Evolutionary conservation across 2,329 filamentous ascomycete genomes (phyloP), one percentile per base, ranked within the genome.

Genomic region (Calonectria leucothoes): DNA sequence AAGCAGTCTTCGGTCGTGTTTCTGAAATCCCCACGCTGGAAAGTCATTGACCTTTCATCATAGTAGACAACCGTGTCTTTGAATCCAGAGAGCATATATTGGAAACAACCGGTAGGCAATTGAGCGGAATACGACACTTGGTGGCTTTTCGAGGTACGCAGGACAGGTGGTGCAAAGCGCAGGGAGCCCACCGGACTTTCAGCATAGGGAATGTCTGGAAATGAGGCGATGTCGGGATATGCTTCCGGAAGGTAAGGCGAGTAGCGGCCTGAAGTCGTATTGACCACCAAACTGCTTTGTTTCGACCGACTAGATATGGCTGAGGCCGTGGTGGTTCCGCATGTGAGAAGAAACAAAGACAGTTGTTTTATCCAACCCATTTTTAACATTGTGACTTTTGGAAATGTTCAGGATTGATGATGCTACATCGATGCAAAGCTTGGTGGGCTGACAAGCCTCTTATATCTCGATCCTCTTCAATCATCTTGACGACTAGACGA

Each of bases 1-100:
- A 77, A 42, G 7, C 76, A 77, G 27, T 77, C 76, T 35, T 77
- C 76, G 8, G 74, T 77, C 2, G 76, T 78, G 15, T 77, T 78
- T 15, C 33, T 37, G 37, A 68, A 76, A 31, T 78, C 49, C 14
- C 76, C 76, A 0, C 72, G 72, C 12, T 77, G 76, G 23, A 77
- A 76, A 7, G 29, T 66, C 7, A 66, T 75, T 6, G 76, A 67
- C 10, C 67, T 65, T 20, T 78, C 33, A 4, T 39, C 57, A 0
- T 29, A 66, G 10, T 64, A 59, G 7, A 25, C 17, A 23, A 78
- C 25, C 14, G 72, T 69, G 14, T 70, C 74, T 37, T 68, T 73
- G 2, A 78, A 69, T 2, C 49, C 23, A 0, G 37, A 45, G 6
- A 45, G 29, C 15, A 76, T 63, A 12, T 77, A 76, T 66, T 77